Evolutionary conservation across 371 early-diverging fungal genomes (phyloP), one percentile per base, ranked within the genome.

Genomic region (Cokeromyces recurvatus): DNA sequence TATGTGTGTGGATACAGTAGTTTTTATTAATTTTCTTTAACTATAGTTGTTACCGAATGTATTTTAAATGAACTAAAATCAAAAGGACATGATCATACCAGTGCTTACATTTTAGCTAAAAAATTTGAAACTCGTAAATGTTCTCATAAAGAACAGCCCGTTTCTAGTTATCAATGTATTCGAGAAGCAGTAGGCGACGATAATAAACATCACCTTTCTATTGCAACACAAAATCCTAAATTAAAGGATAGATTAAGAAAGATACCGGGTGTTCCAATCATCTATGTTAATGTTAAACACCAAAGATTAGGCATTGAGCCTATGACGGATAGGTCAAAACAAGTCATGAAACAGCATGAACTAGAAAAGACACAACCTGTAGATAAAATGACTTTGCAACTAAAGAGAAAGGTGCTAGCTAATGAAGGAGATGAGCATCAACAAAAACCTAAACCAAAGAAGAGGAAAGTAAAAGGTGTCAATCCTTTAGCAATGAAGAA

Each of bases 401-500:
- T 77, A 49, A 59, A 79, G 72, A 63, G 79, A 48, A 37, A 41
- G 5, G 22, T 58, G 17, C 37, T 49, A 15, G 14, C 49, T 16
- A 35, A 54, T 1, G 37, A 52, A 40, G 48, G 39, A 23, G 24
- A 42, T 4, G 46, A 50, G 19, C 20, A 42, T 14, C 29, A 39
- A 2, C 41, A 17, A 19, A 46, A 52, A 16, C 53, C 53, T 24
- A 35, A 38, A 6, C 51, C 45, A 10, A 54, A 40, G 43, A 62
- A 48, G 62, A 66, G 53, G 59, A 66, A 63, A 15, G 56, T 50
- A 22, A 92, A 90, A 68, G 86, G 77, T 21, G 90, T 91, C 5
- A 94, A 94, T 57, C 92, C 94, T 31, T 67, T 94, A 21, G 86
- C 89, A 15, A 65, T 86, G 51, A 92, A 91, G 66, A 92, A 90